These are phyloP conservation scores for Aspergillus novofumigatus DNA, from an alignment of 2,329 filamentous ascomycete genomes.

Conservation along the genomic window DNA sequence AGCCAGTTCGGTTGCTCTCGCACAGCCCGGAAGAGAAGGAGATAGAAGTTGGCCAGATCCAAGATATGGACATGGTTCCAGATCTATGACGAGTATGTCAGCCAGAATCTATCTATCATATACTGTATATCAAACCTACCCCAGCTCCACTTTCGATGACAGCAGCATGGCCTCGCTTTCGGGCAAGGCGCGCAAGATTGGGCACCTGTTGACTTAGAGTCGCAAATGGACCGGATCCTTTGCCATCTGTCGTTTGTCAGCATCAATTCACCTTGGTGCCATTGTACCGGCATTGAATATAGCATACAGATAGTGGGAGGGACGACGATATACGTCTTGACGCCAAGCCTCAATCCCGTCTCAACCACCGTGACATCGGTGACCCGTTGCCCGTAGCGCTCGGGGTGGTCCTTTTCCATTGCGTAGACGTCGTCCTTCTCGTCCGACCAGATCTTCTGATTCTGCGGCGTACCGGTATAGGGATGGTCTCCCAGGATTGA, in stretches of 20 bases:
- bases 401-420: constrained; percentile 33
- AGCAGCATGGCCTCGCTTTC: constrained; percentile 28
- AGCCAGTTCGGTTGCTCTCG: background rate
- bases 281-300: background rate
- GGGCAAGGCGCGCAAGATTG: constrained; percentile 26
- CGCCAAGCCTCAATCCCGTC: constrained; percentile 33
- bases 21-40: constrained; percentile 38
- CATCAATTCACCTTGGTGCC: background rate
- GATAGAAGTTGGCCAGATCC: constrained; percentile 43
- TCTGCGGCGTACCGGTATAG: constrained; percentile 27
- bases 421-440: constrained; percentile 41
- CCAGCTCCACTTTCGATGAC: constrained; percentile 36
- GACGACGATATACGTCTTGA: constrained; percentile 47
- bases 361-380: constrained; percentile 44
- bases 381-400: constrained; percentile 42
- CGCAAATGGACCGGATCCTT: constrained; percentile 25
- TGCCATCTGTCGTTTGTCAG: constrained; percentile 26
- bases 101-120: background rate
- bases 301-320: constrained; percentile 41
- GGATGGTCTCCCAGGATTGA: constrained; percentile 38
- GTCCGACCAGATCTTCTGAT: constrained; percentile 40
- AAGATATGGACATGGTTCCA: constrained; percentile 46
- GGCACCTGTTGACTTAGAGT: constrained; percentile 41
- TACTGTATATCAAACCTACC: constrained; percentile 1
- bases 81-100: background rate